Evolutionary conservation across 2,329 filamentous ascomycete genomes (phyloP).

Genomic region (Stachybotrys elegans): DNA sequence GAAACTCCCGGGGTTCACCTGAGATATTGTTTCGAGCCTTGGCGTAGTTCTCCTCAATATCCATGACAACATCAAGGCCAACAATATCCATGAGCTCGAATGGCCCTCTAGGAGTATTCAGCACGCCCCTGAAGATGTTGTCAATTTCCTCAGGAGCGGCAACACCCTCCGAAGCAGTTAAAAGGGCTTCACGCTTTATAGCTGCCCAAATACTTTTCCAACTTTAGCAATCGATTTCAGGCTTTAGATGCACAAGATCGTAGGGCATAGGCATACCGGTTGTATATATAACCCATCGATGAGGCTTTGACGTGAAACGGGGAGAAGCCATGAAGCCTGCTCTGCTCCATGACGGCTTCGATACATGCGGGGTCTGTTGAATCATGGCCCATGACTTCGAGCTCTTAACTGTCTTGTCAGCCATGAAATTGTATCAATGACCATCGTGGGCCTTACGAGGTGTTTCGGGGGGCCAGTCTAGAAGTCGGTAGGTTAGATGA

Average conservation of each 20-base stretch:
- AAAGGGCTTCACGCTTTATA: constrained; percentile 24
- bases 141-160: constrained; percentile 25
- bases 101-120: constrained; percentile 24
- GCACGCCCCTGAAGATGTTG: constrained; percentile 21
- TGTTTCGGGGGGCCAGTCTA: constrained; percentile 27
- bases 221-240: too few species aligned
- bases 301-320: constrained; percentile 22
- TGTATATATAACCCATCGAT: constrained; percentile 27
- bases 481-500: not conserved
- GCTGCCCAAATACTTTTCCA: constrained; percentile 28
- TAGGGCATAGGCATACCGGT: constrained; percentile 13
- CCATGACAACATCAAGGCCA: constrained; percentile 23
- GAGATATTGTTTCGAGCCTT: constrained; percentile 18
- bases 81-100: constrained; percentile 27
- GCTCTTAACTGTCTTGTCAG: constrained; percentile 7
- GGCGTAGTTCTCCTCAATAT: constrained; percentile 26
- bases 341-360: constrained; percentile 16
- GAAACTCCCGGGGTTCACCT: constrained; percentile 16
- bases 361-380: constrained; percentile 15
- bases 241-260: not conserved
- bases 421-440: not conserved
- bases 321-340: constrained; percentile 21
- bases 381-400: constrained; percentile 27
- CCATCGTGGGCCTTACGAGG: constrained; percentile 13
- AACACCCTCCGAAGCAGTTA: constrained; percentile 22